Percentiles rank a stretch among this genome's conserved stretches.
Evolutionary conservation across 2,329 filamentous ascomycete species (phyloP).

Genomic region (Ambrosiella xylebori): DNA sequence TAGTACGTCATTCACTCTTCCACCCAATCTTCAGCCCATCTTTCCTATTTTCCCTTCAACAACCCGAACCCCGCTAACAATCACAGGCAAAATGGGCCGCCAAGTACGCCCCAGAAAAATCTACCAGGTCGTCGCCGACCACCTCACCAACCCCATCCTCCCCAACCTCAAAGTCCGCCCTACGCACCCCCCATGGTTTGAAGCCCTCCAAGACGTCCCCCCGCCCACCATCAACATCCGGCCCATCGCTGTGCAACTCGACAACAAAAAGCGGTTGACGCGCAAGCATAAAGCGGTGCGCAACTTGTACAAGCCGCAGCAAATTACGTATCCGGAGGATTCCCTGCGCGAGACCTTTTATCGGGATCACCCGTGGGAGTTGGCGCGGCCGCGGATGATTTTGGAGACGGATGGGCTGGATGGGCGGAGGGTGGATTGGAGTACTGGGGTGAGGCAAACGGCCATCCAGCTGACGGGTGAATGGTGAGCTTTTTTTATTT

Average conservation of each 20-base stretch:
- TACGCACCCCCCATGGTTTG: constrained; percentile 31
- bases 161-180: constrained; percentile 17
- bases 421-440: constrained; percentile 61
- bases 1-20: neutral
- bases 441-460: constrained; percentile 51
- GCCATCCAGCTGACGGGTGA: constrained; percentile 69
- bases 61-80: neutral
- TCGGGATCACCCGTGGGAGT: constrained; percentile 90
- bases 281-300: constrained; percentile 36
- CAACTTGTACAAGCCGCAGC: constrained; percentile 63
- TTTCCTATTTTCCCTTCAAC: neutral
- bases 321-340: constrained; percentile 71
- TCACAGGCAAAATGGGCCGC: constrained; percentile 22
- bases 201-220: constrained; percentile 34
- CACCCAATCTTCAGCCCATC: neutral
- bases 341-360: constrained; percentile 66
- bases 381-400: constrained; percentile 72
- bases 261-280: constrained; percentile 17
- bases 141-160: constrained; percentile 27
- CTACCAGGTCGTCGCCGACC: constrained; percentile 27
- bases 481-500: constrained; percentile 34
- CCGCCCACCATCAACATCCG: constrained; percentile 42
- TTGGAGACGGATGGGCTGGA: constrained; percentile 79
- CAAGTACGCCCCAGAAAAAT: constrained; percentile 31
- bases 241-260: constrained; percentile 25